These are phyloP conservation scores for Punctularia strigosozonata DNA, from an alignment of 768 basidiomycete genomes.

Conservation along the genomic window DNA sequence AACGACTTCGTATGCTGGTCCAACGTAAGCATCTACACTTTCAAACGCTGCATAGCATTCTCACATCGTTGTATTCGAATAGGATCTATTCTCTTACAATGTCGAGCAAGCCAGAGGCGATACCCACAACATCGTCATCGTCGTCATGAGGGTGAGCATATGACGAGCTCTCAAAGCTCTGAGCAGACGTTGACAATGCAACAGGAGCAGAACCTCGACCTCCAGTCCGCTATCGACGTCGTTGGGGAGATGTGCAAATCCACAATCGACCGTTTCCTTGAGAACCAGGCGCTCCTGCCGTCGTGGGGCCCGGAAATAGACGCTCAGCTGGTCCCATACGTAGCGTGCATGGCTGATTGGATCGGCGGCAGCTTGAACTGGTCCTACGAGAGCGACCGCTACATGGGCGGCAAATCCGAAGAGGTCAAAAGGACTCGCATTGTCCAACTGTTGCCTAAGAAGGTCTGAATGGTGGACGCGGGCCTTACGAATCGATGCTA, in stretches of 20 bases:
- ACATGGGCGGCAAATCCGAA: conserved; percentile 49
- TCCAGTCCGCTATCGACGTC: conserved; percentile 54
- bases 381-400: conserved; percentile 60
- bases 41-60: conserved; percentile 5
- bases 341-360: conserved; percentile 59
- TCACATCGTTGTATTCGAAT: background rate
- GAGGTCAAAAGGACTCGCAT: conserved; percentile 41
- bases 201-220: conserved; percentile 37
- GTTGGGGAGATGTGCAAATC: conserved; percentile 50
- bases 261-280: conserved; percentile 40
- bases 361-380: conserved; percentile 63
- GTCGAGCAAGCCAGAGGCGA: conserved; percentile 58
- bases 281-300: conserved; percentile 36
- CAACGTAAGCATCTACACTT: conserved; percentile 15
- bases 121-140: conserved; percentile 63
- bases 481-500: too few species aligned
- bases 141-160: too few species aligned
- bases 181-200: too few species aligned
- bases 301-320: conserved; percentile 55
- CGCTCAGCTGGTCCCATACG: conserved; percentile 41
- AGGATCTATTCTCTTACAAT: conserved; percentile 74
- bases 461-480: too few species aligned
- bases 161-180: too few species aligned
- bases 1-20: conserved; percentile 40
- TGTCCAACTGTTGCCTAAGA: conserved; percentile 35